A percentile compares a stretch with the other conserved stretches of the same genome.
phyloP scores from a whole-genome alignment of 2,329 filamentous ascomycete genomes.

The Sporothrix schenckii region DNA sequence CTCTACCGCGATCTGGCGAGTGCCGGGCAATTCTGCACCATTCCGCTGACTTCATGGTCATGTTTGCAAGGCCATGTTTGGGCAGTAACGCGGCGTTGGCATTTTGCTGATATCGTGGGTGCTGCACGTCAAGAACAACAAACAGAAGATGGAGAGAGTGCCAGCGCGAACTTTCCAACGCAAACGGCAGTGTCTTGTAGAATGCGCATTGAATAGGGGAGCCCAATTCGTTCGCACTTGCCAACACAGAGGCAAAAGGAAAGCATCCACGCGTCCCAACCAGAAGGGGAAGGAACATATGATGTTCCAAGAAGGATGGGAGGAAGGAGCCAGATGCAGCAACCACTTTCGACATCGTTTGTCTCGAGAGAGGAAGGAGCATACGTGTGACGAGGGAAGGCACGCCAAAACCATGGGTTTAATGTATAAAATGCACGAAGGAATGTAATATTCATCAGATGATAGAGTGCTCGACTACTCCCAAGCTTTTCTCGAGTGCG shows the following conservation, averaged over 20 bases:
- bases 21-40: neutral
- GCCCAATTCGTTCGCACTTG: neutral
- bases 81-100: neutral
- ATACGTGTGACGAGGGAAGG: neutral
- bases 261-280: neutral
- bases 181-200: constrained; percentile 1
- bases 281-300: constrained; percentile 1
- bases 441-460: neutral
- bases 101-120: no score
- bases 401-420: neutral
- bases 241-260: neutral
- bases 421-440: no score
- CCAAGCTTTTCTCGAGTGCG: neutral
- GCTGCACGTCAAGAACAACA: no score
- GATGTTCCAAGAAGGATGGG: neutral
- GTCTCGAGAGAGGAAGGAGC: neutral
- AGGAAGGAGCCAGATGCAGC: neutral
- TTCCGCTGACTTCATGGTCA: neutral
- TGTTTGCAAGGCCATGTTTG: neutral
- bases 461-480: neutral
- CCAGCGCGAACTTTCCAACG: neutral
- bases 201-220: neutral
- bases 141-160: no score
- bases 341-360: neutral
- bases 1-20: neutral